Evolutionary conservation across 129 eudicot species (phyloP).

Genomic region (Calendula officinalis): DNA sequence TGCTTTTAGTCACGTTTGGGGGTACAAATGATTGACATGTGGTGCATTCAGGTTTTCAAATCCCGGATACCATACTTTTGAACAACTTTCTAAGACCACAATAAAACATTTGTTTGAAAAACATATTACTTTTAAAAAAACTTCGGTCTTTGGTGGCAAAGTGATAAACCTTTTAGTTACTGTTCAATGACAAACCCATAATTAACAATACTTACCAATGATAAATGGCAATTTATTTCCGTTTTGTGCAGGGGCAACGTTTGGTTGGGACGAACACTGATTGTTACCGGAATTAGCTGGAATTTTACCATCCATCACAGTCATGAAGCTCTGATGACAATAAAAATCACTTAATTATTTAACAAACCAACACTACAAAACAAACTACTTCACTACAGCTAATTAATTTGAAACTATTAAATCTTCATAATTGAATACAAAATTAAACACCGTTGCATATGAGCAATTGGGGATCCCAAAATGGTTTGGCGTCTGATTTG

Average conservation of each 20-base stretch:
- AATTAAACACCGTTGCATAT: not conserved
- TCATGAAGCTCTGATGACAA: constrained; percentile 11
- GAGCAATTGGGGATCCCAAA: too few species aligned
- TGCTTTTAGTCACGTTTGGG: too few species aligned
- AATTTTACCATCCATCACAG: constrained; percentile 25
- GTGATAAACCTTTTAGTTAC: too few species aligned
- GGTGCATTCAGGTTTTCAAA: too few species aligned
- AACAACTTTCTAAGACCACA: not conserved
- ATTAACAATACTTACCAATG: constrained; percentile 26
- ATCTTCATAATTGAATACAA: constrained; percentile 1
- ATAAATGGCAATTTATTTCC: constrained; percentile 34
- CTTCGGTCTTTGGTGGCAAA: too few species aligned
- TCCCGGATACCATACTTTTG: too few species aligned
- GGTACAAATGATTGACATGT: too few species aligned
- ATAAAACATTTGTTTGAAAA: not conserved
- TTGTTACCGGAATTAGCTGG: constrained; percentile 14
- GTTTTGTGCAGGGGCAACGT: constrained; percentile 5
- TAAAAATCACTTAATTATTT: not conserved
- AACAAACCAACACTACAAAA: not conserved
- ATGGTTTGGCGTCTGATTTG: not conserved
- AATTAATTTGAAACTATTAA: not conserved
- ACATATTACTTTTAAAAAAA: too few species aligned
- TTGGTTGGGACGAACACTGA: constrained; percentile 10
- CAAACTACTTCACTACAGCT: not conserved
- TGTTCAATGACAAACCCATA: too few species aligned